Percentiles rank a stretch among this genome's conserved stretches.
These are phyloP conservation scores for Phytopythium helicoides DNA, from an alignment of 352 stramenopile genomes.

Conservation along the genomic window DNA sequence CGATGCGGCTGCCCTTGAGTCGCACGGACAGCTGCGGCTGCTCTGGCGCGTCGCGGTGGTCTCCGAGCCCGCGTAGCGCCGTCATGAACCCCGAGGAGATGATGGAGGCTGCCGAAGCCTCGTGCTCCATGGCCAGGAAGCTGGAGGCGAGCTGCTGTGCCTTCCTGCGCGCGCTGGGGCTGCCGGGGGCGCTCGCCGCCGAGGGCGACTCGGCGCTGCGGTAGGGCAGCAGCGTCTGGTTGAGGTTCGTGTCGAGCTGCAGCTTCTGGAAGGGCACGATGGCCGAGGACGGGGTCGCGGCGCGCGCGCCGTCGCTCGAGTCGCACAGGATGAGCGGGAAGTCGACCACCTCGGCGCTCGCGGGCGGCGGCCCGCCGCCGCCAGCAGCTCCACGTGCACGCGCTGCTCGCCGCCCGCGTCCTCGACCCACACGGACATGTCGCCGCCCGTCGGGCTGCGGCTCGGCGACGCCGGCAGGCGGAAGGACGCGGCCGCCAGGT, in stretches of 20 bases:
- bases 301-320: conserved; percentile 8
- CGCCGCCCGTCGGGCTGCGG: conserved; percentile 41
- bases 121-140: conserved; percentile 24
- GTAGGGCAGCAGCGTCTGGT: conserved; percentile 65
- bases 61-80: conserved; percentile 45
- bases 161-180: conserved; percentile 15
- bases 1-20: conserved; percentile 58
- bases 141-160: conserved; percentile 34
- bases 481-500: conserved; percentile 44
- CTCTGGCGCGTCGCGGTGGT: conserved; percentile 36
- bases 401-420: conserved; percentile 38
- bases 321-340: conserved; percentile 63
- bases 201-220: conserved; percentile 8
- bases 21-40: conserved; percentile 75
- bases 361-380: too few relatives aligned
- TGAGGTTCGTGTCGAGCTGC: conserved; percentile 72
- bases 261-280: conserved; percentile 85
- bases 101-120: conserved; percentile 17
- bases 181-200: conserved; percentile 10
- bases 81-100: conserved; percentile 74
- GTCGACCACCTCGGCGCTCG: conserved; percentile 24
- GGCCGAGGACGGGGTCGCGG: conserved; percentile 28
- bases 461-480: conserved; percentile 60
- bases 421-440: conserved; percentile 62
- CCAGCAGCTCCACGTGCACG: conserved; percentile 44